A percentile compares a stretch with the other conserved stretches of the same genome.
Evolutionary conservation across 208 protist species (phyloP).

Genomic region (Endotrypanum monterogeii): DNA sequence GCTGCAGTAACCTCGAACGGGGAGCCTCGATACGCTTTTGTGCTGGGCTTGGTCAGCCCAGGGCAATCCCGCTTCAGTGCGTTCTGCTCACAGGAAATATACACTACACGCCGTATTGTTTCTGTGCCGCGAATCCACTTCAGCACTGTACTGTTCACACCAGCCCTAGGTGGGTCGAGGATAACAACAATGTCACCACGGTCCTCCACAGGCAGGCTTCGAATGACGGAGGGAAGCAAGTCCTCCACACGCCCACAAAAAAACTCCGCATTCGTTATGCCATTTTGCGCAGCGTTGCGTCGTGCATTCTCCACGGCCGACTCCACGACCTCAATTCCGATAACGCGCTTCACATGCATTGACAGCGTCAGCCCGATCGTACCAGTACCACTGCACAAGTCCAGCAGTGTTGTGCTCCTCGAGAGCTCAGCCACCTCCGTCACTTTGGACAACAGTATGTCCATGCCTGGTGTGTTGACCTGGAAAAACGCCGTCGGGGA

Average conservation of each 20-base stretch:
- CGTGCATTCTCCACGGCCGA: slow-evolving; percentile 87
- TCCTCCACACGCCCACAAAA: slow-evolving; percentile 93
- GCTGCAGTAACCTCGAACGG: slow-evolving; percentile 87
- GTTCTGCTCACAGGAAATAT: slow-evolving; percentile 96
- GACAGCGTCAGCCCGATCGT: slow-evolving; percentile 93
- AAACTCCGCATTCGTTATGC: slow-evolving; percentile 89
- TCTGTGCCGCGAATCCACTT: slow-evolving; percentile 91
- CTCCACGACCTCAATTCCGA: slow-evolving; percentile 94
- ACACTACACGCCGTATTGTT: slow-evolving; percentile 91
- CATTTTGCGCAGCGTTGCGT: slow-evolving; percentile 86
- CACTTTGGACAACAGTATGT: slow-evolving; percentile 84
- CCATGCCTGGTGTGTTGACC: slow-evolving; percentile 93
- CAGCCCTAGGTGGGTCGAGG: slow-evolving; percentile 91
- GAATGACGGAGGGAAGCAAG: slow-evolving; percentile 70
- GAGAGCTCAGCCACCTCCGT: slow-evolving; percentile 57
- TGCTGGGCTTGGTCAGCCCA: slow-evolving; percentile 70
- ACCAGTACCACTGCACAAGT: slow-evolving; percentile 96
- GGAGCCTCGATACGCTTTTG: slow-evolving; percentile 70
- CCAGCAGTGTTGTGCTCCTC: slow-evolving; percentile 81
- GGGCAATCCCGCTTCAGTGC: slow-evolving; percentile 90
- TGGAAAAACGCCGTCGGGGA: slow-evolving; percentile 95
- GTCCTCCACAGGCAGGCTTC: slow-evolving; percentile 40
- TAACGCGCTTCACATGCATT: slow-evolving; percentile 78
- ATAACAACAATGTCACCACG: slow-evolving; percentile 80
- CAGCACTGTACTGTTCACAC: slow-evolving; percentile 88